phyloP scores from a whole-genome alignment of 129 eudicot species.

The Oenanthe sinensis region DNA sequence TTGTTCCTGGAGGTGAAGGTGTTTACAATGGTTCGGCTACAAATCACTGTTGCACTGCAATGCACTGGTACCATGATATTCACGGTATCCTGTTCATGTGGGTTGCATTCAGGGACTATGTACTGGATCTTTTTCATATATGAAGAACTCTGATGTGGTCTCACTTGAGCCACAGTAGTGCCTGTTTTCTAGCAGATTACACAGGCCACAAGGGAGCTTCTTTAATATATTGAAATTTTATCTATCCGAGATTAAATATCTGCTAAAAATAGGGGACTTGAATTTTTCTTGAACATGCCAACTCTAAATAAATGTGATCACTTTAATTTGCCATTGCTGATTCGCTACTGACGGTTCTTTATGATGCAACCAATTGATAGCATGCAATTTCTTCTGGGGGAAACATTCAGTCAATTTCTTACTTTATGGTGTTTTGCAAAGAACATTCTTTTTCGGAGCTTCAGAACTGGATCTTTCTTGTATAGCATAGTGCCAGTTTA shows the following conservation, averaged over 20 bases:
- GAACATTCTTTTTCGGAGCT: slow-evolving; percentile 51
- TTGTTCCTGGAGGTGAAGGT: slow-evolving; percentile 36
- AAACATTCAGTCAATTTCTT: slow-evolving; percentile 36
- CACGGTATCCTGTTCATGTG: slow-evolving; percentile 27
- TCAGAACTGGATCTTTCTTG: slow-evolving; percentile 57
- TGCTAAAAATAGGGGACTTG: slow-evolving; percentile 20
- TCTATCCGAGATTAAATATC: slow-evolving; percentile 23
- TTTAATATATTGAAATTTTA: slow-evolving; percentile 25
- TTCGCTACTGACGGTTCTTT: slow-evolving; percentile 35
- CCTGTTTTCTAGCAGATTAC: slow-evolving; percentile 27
- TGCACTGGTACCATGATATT: slow-evolving; percentile 23
- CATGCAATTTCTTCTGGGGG: slow-evolving; percentile 36
- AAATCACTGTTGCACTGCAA: slow-evolving; percentile 20
- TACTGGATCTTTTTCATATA: slow-evolving; percentile 25
- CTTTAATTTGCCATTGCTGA: slow-evolving; percentile 35
- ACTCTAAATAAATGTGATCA: slow-evolving; percentile 21
- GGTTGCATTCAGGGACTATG: slow-evolving; percentile 33
- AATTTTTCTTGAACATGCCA: slow-evolving; percentile 18
- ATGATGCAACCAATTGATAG: slow-evolving; percentile 46
- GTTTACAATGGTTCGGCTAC: slow-evolving; percentile 28
- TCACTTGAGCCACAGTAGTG: slow-evolving; percentile 23
- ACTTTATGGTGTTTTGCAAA: slow-evolving; percentile 47
- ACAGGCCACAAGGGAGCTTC: slow-evolving; percentile 47
- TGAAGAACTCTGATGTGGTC: slow-evolving; percentile 34
- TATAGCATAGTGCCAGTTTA: slow-evolving; percentile 34